These are phyloP conservation scores for Trichocladium uniseriatum DNA, from an alignment of 495 filamentous ascomycete species.

Conservation along the genomic window DNA sequence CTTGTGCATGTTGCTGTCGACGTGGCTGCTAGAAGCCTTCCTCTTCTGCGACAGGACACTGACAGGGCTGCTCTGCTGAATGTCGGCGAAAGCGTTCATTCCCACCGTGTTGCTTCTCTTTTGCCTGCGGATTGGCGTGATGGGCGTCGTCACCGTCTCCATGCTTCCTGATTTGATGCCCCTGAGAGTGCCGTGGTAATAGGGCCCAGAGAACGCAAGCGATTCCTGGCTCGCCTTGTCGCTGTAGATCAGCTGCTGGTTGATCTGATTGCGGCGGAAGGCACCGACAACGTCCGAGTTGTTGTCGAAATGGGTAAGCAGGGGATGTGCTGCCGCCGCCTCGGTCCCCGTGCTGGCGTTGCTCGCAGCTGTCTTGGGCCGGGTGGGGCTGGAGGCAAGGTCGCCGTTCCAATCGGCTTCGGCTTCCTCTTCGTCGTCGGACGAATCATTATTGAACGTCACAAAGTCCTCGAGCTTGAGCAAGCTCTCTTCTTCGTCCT, in stretches of 20 bases:
- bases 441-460: conserved; percentile 51
- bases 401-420: conserved; percentile 33
- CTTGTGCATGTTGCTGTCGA: conserved; percentile 35
- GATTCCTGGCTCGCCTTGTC: conserved; percentile 46
- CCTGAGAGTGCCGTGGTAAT: conserved; percentile 38
- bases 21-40: conserved; percentile 33
- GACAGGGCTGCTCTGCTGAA: conserved; percentile 33
- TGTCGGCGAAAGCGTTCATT: conserved; percentile 13
- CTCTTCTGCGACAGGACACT: conserved; percentile 38
- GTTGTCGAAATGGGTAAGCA: conserved; percentile 57
- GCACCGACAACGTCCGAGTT: conserved; percentile 60
- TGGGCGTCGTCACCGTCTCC: conserved; percentile 44
- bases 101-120: conserved; percentile 27
- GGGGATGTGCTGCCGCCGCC: conserved; percentile 26
- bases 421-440: conserved; percentile 46
- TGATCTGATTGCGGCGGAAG: conserved; percentile 69
- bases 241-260: conserved; percentile 57
- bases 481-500: conserved; percentile 55
- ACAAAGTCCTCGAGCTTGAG: conserved; percentile 65
- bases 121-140: conserved; percentile 43
- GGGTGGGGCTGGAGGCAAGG: conserved; percentile 43
- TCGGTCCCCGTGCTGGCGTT: conserved; percentile 38
- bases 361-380: conserved; percentile 44
- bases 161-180: conserved; percentile 49
- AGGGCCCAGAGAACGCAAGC: conserved; percentile 45